Evolutionary conservation across 1,284 basidiomycete genomes (phyloP).

Genomic region (Fomitiporia mediterranea): DNA sequence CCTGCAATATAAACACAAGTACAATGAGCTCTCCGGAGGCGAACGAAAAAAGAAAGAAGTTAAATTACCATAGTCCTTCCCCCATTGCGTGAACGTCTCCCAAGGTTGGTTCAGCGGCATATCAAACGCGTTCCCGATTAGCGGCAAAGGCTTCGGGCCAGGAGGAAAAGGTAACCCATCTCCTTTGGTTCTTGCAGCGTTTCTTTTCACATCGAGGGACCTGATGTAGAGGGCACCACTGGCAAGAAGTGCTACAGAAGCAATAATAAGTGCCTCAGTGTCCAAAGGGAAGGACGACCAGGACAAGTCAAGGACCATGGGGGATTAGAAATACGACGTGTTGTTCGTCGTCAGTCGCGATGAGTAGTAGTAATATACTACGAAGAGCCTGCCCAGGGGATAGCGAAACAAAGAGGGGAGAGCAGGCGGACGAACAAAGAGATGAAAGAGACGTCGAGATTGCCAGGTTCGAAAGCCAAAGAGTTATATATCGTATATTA

Average conservation of each 20-base stretch:
- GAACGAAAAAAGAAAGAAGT: too few species aligned
- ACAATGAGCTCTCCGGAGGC: background rate
- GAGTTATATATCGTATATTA: too few species aligned
- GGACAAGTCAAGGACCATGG: background rate
- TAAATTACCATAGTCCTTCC: slow-evolving; percentile 25
- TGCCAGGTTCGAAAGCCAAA: too few species aligned
- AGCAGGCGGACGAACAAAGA: too few species aligned
- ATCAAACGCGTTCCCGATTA: slow-evolving; percentile 50
- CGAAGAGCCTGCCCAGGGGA: too few species aligned
- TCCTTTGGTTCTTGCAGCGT: background rate
- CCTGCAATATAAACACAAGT: slow-evolving; percentile 15
- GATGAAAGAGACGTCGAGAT: too few species aligned
- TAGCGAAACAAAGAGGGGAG: too few species aligned
- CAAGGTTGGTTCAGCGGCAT: slow-evolving; percentile 50
- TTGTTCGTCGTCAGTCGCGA: too few species aligned
- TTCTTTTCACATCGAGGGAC: background rate
- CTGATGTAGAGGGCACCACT: background rate
- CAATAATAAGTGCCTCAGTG: background rate
- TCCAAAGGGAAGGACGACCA: background rate
- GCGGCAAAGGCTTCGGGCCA: slow-evolving; percentile 46
- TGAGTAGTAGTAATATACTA: too few species aligned
- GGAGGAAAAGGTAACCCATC: slow-evolving; percentile 36
- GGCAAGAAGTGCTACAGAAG: background rate
- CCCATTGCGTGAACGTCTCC: slow-evolving; percentile 53
- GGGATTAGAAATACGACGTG: background rate